Evolutionary conservation across 768 basidiomycete species (phyloP).

Genomic region (Russula foetens): DNA sequence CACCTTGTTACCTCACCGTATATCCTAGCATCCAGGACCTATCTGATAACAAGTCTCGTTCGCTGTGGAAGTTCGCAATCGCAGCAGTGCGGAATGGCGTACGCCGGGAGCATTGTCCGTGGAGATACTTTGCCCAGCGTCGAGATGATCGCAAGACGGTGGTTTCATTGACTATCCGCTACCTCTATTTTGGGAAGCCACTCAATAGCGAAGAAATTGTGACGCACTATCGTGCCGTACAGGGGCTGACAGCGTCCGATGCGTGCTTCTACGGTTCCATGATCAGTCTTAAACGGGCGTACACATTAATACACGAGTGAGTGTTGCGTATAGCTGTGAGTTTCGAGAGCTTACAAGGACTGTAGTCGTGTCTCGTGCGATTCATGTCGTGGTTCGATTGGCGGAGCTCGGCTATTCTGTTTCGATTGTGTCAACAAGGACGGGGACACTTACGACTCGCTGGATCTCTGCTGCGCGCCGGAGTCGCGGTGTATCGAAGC

Average conservation of each 20-base stretch:
- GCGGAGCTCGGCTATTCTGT: too few species aligned
- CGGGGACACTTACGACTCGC: slow-evolving; percentile 10
- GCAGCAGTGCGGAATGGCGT: slow-evolving; percentile 21
- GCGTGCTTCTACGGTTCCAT: slow-evolving; percentile 23
- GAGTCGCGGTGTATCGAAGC: slow-evolving; percentile 19
- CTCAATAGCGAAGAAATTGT: slow-evolving; percentile 16
- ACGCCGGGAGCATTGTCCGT: slow-evolving; percentile 23
- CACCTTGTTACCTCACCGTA: too few species aligned
- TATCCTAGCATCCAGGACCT: too few species aligned
- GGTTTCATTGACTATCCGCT: slow-evolving; percentile 24
- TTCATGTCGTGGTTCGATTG: slow-evolving; percentile 23
- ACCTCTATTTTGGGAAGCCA: slow-evolving; percentile 18
- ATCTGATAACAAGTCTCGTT: too few species aligned
- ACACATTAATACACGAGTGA: slow-evolving; percentile 21
- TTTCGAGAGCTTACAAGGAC: not conserved
- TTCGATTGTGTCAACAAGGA: slow-evolving; percentile 24
- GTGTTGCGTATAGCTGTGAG: not conserved
- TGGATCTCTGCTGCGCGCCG: slow-evolving; percentile 27
- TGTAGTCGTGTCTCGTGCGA: slow-evolving; percentile 22
- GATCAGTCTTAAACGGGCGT: slow-evolving; percentile 17
- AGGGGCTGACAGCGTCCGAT: slow-evolving; percentile 23
- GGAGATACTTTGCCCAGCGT: slow-evolving; percentile 28
- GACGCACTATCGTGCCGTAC: slow-evolving; percentile 15
- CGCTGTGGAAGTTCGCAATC: too few species aligned
- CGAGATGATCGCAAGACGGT: slow-evolving; percentile 22